Conservation (phyloP, 176 grass and related monocot species). For the Lolium rigidum region DNA sequence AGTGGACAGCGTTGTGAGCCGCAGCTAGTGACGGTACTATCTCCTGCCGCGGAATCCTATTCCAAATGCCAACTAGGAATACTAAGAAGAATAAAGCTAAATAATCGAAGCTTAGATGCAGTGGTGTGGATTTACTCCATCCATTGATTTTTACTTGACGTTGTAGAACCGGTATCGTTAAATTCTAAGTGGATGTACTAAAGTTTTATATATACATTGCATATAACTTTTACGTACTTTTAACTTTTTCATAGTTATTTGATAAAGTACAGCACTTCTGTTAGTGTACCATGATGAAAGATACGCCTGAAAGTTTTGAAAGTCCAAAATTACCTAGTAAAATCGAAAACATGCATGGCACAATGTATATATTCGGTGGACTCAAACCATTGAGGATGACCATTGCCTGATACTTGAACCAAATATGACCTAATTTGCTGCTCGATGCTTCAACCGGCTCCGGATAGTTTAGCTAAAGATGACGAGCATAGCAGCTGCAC, state of each 20-base stretch:
- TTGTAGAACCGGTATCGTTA: background rate
- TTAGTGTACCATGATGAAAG: background rate
- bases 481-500: no score
- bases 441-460: no score
- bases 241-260: background rate
- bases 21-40: background rate
- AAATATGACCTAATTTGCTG: no score
- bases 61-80: background rate
- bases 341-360: background rate
- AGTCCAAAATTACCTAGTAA: background rate
- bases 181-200: background rate
- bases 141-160: background rate
- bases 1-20: background rate
- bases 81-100: background rate
- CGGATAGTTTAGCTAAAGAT: no score
- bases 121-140: background rate
- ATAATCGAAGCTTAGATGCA: background rate
- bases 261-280: background rate
- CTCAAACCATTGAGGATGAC: no score
- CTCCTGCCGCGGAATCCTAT: conserved; percentile 18
- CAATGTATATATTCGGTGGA: no score
- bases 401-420: no score
- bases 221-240: background rate
- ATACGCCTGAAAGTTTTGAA: background rate
- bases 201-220: background rate